Percentiles rank a stretch among this genome's conserved stretches.
Evolutionary conservation across 768 basidiomycete species (phyloP).

Genomic region (Galerina marginata): DNA sequence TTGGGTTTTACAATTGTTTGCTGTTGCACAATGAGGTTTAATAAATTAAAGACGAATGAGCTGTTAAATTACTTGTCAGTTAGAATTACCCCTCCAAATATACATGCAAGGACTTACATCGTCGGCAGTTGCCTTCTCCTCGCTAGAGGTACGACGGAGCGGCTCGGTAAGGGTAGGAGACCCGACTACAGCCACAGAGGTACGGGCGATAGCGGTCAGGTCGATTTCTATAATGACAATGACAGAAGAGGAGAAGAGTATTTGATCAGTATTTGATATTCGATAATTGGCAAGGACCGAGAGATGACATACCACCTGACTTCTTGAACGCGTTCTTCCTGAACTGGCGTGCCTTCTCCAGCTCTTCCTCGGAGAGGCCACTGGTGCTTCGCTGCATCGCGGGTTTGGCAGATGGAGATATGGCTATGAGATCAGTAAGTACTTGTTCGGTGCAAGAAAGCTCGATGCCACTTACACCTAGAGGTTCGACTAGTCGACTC

Average conservation of each 20-base stretch:
- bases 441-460: not conserved
- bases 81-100: not conserved
- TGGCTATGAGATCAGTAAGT: slow-evolving; percentile 15
- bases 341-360: slow-evolving; percentile 65
- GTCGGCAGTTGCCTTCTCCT: slow-evolving; percentile 3
- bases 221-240: slow-evolving; percentile 46
- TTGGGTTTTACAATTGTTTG: slow-evolving; percentile 1
- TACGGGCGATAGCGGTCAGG: slow-evolving; percentile 81
- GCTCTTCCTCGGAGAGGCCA: slow-evolving; percentile 66
- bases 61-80: not conserved
- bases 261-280: not conserved
- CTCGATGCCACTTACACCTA: slow-evolving; percentile 10
- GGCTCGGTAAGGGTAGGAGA: slow-evolving; percentile 43
- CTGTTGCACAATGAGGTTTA: not conserved
- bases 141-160: not conserved
- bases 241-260: not conserved
- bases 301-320: slow-evolving; percentile 48
- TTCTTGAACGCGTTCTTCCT: slow-evolving; percentile 82
- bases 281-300: not conserved
- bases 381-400: slow-evolving; percentile 42
- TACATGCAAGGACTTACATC: not conserved
- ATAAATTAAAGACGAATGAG: slow-evolving; percentile 16
- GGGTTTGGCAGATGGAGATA: slow-evolving; percentile 34
- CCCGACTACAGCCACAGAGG: slow-evolving; percentile 71
- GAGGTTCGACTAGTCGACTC: no score